Evolutionary conservation across 257 asterid genomes (phyloP), one percentile per base, ranked within the genome.

Genomic region (Nicotiana knightiana): DNA sequence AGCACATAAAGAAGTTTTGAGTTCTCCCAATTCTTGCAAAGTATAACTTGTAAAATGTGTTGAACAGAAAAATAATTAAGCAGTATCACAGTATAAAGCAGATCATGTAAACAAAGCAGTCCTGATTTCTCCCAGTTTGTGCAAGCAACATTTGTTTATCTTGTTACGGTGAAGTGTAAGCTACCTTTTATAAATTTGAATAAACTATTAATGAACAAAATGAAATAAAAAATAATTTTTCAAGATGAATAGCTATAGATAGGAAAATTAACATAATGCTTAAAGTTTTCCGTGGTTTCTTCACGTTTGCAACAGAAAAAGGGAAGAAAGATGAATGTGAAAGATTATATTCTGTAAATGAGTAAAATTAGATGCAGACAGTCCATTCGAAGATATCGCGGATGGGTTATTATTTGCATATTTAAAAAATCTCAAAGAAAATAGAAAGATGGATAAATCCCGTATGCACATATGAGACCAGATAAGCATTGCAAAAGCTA

Each of bases 401-500:
- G 62, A 43, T 73, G 43, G 11, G 79, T 24, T 46, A 48, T 7
- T 48, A 46, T 73, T 48, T 37, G 10, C 79, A 73, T 18, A 48
- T 48, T 73, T 13, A 12, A 51, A 24, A 51, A 51, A 18, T 66
- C 73, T 76, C 76, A 67, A 82, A 33, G 51, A 53, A 59, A 68
- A 39, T 51, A 26, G 84, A 62, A 51, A 58, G n/a, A 77, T 6
- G 71, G 82, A 82, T 46, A 78, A 83, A 82, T 79, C 78, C 59
- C 17, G 46, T 53, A 62, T 58, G 18, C 37, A 18, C 51, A 65
- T 62, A 68, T n/a, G 76, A 82, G 62, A 55, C 28, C 58, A 84
- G 81, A 11, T 55, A 63, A 57, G 87, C 80, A 84, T 81, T 64
- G 35, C 54, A 82, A 66, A 71, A 77, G 65, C 75, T 53, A 63